Evolutionary conservation across 148 eudicot genomes (phyloP).

Genomic region (Cornus kousa): DNA sequence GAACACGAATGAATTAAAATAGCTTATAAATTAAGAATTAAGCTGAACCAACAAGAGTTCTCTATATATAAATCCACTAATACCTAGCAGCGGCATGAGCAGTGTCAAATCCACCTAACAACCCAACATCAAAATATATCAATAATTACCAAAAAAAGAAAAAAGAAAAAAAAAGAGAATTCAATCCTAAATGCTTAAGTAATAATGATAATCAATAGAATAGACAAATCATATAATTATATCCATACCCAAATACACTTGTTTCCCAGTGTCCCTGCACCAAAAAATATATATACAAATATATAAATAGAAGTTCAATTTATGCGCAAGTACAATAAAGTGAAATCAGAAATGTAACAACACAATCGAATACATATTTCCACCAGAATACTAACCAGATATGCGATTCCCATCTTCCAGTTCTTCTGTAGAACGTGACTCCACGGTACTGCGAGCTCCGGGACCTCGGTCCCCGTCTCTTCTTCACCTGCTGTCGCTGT

Average conservation of each 20-base stretch:
- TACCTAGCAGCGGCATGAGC: constrained; percentile 49
- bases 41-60: background rate
- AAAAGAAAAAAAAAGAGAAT: background rate
- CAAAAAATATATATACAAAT: background rate
- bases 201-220: background rate
- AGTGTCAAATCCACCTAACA: constrained; percentile 89
- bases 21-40: background rate
- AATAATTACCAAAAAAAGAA: background rate
- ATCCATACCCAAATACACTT: constrained; percentile 83
- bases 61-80: background rate
- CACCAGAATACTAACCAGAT: constrained; percentile 32
- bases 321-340: background rate
- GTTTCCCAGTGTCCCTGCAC: constrained; percentile 96
- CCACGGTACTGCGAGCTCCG: constrained; percentile 73
- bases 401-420: constrained; percentile 81
- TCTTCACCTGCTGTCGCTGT: constrained; percentile 31
- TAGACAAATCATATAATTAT: background rate
- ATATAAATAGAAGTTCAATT: background rate
- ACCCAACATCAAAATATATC: constrained; percentile 14
- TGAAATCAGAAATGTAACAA: background rate
- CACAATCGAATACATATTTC: background rate
- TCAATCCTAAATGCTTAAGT: background rate
- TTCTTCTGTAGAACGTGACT: constrained; percentile 65
- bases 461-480: constrained; percentile 72
- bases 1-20: background rate